Percentiles rank a stretch among this genome's conserved stretches.
These are phyloP conservation scores for Ascoidea asiatica DNA, from an alignment of 805 yeast genomes.

Conservation along the genomic window DNA sequence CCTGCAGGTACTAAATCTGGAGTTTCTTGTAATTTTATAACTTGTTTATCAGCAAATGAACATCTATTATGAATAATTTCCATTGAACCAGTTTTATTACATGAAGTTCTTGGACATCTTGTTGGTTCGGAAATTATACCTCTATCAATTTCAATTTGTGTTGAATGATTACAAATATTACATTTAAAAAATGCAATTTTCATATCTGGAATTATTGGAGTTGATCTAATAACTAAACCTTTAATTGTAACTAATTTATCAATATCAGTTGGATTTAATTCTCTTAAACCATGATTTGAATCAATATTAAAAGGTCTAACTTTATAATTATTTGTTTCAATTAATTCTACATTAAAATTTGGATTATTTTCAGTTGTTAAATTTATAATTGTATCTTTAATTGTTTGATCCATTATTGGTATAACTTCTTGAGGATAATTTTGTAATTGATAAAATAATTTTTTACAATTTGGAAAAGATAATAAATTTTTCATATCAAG, in stretches of 20 bases:
- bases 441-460: slow-evolving; percentile 71
- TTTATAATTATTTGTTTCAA: slow-evolving; percentile 73
- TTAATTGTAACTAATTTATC: slow-evolving; percentile 86
- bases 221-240: slow-evolving; percentile 79
- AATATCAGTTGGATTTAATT: slow-evolving; percentile 84
- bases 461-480: slow-evolving; percentile 62
- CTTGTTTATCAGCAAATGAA: slow-evolving; percentile 89
- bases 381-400: slow-evolving; percentile 79
- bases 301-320: slow-evolving; percentile 83
- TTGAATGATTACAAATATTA: slow-evolving; percentile 86
- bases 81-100: slow-evolving; percentile 80
- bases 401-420: slow-evolving; percentile 95
- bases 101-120: slow-evolving; percentile 79
- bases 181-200: slow-evolving; percentile 93
- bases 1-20: slow-evolving; percentile 97
- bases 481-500: slow-evolving; percentile 72
- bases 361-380: slow-evolving; percentile 41
- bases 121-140: slow-evolving; percentile 92
- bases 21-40: slow-evolving; percentile 85
- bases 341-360: slow-evolving; percentile 42
- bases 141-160: slow-evolving; percentile 83
- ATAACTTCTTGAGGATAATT: slow-evolving; percentile 95
- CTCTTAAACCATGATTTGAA: slow-evolving; percentile 72
- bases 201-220: slow-evolving; percentile 95
- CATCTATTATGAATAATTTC: slow-evolving; percentile 83